A percentile compares a stretch with the other conserved stretches of the same genome.
Conservation (phyloP, 768 basidiomycete genomes). For the Phlegmacium glaucopus region DNA sequence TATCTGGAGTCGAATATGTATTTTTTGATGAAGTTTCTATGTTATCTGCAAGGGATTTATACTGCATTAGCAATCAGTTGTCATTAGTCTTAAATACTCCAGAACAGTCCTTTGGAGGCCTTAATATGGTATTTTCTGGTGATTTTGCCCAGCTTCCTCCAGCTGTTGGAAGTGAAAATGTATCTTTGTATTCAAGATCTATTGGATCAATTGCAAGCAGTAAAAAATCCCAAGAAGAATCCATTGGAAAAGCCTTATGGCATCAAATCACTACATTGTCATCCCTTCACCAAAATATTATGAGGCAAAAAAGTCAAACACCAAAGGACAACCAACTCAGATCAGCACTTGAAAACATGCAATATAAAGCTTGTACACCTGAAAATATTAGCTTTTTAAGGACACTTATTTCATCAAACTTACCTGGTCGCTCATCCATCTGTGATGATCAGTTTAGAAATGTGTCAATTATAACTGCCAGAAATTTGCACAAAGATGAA, state of each 20-base stretch:
- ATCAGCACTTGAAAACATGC: slow-evolving; percentile 15
- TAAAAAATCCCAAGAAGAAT: slow-evolving; percentile 14
- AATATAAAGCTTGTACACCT: slow-evolving; percentile 27
- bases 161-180: slow-evolving; percentile 1
- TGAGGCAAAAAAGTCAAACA: slow-evolving; percentile 25
- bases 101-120: slow-evolving; percentile 30
- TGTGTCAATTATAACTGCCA: slow-evolving; percentile 31
- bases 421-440: slow-evolving; percentile 7
- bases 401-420: slow-evolving; percentile 12
- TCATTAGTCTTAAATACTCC: slow-evolving; percentile 10
- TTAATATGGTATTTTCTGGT: slow-evolving; percentile 36
- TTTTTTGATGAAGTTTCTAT: slow-evolving; percentile 43
- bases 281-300: slow-evolving; percentile 32
- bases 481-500: slow-evolving; percentile 26
- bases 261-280: slow-evolving; percentile 30
- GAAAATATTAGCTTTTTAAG: slow-evolving; percentile 29
- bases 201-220: background rate
- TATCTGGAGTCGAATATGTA: slow-evolving; percentile 31
- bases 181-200: slow-evolving; percentile 17
- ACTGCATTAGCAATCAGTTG: slow-evolving; percentile 22
- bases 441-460: slow-evolving; percentile 17
- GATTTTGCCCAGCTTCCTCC: slow-evolving; percentile 41
- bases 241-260: slow-evolving; percentile 27
- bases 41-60: slow-evolving; percentile 28
- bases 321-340: slow-evolving; percentile 23